Percentiles rank a stretch among this genome's conserved stretches.
Conservation (phyloP, 2,329 filamentous ascomycete genomes). For the Epichloe bromicola region DNA sequence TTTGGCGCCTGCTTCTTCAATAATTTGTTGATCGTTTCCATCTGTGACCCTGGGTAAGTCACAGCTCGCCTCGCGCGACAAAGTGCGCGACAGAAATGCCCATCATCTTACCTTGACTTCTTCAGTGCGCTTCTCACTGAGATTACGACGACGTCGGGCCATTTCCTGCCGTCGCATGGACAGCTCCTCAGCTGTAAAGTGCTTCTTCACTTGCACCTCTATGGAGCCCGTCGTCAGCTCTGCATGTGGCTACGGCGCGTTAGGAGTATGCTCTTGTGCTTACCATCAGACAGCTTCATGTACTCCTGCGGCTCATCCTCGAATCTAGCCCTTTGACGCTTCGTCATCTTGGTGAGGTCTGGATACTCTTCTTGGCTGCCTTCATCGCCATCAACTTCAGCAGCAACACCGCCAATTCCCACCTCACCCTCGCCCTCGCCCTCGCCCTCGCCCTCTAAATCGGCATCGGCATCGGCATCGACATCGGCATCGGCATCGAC, state of each 20-base stretch:
- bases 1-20: slow-evolving; percentile 78
- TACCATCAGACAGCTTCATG: slow-evolving; percentile 49
- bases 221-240: slow-evolving; percentile 5
- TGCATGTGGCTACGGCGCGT: neutral
- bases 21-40: slow-evolving; percentile 84
- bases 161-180: slow-evolving; percentile 51
- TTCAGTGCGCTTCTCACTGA: slow-evolving; percentile 52
- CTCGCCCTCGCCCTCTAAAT: slow-evolving; percentile 13
- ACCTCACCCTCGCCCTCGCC: slow-evolving; percentile 19
- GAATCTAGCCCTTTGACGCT: slow-evolving; percentile 45
- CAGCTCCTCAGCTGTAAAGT: slow-evolving; percentile 47
- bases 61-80: neutral
- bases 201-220: slow-evolving; percentile 53
- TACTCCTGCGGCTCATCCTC: slow-evolving; percentile 41
- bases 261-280: slow-evolving; percentile 9
- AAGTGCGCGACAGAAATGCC: neutral
- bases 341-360: slow-evolving; percentile 47
- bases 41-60: slow-evolving; percentile 31
- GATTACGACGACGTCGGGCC: slow-evolving; percentile 46
- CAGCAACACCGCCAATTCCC: slow-evolving; percentile 24
- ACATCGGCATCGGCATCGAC: slow-evolving; percentile 24
- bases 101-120: slow-evolving; percentile 42
- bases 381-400: slow-evolving; percentile 28
- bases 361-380: slow-evolving; percentile 37
- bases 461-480: slow-evolving; percentile 9